Percentiles rank a stretch among this genome's conserved stretches.
These are phyloP conservation scores for Moesziomyces sp. DNA, from an alignment of 1,284 basidiomycete genomes.

Conservation along the genomic window DNA sequence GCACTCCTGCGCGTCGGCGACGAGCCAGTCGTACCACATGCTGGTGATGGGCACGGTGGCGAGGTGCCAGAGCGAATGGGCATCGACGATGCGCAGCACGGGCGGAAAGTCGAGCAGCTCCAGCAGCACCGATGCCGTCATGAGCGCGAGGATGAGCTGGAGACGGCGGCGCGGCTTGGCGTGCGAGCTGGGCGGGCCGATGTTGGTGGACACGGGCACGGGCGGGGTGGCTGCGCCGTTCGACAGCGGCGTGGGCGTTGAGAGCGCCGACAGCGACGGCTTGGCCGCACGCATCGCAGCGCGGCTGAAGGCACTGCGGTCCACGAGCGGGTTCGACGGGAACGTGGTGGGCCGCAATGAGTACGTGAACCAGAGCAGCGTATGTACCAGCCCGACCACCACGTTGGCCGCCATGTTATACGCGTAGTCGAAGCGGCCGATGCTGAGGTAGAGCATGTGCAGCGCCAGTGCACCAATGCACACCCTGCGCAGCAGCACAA, in stretches of 20 bases:
- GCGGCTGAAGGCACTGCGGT: conserved; percentile 44
- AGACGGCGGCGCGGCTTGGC: conserved; percentile 68
- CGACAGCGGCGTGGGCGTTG: conserved; percentile 23
- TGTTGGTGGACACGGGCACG: conserved; percentile 49
- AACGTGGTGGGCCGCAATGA: conserved; percentile 51
- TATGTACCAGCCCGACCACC: conserved; percentile 76
- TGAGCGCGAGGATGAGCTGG: conserved; percentile 74
- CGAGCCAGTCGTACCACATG: conserved; percentile 76
- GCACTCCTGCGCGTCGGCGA: conserved; percentile 61
- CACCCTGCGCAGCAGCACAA: conserved; percentile 29
- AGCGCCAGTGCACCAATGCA: conserved; percentile 54
- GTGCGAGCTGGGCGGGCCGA: conserved; percentile 48
- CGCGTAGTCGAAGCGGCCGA: conserved; percentile 87
- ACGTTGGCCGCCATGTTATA: conserved; percentile 94
- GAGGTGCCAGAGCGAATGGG: conserved; percentile 93
- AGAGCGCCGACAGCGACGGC: conserved; percentile 34
- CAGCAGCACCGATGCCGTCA: conserved; percentile 80
- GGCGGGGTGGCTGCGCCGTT: conserved; percentile 52
- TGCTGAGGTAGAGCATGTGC: conserved; percentile 82
- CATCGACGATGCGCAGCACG: conserved; percentile 78
- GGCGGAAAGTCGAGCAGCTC: conserved; percentile 95
- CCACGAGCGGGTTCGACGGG: conserved; percentile 37
- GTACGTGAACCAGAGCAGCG: conserved; percentile 79
- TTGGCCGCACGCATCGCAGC: conserved; percentile 73
- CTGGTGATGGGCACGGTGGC: conserved; percentile 82